Base-by-base conservation (phyloP, 1,139 yeast species). In the Taphrina wiesneri region DNA sequence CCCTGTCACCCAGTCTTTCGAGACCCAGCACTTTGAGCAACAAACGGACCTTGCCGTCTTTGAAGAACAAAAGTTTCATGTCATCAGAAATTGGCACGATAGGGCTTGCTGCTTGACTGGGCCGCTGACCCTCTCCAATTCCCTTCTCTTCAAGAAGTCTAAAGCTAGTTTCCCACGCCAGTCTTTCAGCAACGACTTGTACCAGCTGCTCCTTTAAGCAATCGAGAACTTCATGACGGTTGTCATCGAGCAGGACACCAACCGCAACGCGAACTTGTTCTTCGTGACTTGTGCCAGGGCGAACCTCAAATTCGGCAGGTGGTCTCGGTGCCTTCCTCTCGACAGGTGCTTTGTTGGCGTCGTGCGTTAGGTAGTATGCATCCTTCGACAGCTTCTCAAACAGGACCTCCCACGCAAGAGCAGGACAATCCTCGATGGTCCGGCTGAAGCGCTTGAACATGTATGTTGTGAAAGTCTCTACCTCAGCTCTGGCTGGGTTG, bases 391-490 rank as follows among this genome's bases (percentile, higher is more conserved):
- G 75, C 71, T 89, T 78, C 30, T 87, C 83, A 75, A 89, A 88
- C 49, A 90, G 76, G 23, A 92, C 71, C 72, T 91, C 97, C 17
- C 88, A 80, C 56, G 84, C 86, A 69, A 85, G 74, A 0, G 80
- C 80, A 64, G 82, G 96, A 72, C 85, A 83, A 73, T 75, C 82
- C 56, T 74, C 80, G 69, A 80, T 79, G 69, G 76, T 82, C 75
- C 77, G 76, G 67, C 82, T 83, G 69, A 93, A 80, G 69, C 83
- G 83, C 68, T 83, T 82, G 85, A 90, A 85, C 71, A 81, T 90
- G 72, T 86, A 86, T 41, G 81, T 80, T 49, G 88, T 78, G 72
- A 93, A 87, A 57, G 85, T 84, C 54, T 85, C 87, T 7, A 88
- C 83, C 69, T 86, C 90, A 25, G 76, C 78, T 67, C 90, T 78